Percentiles rank a stretch among this genome's conserved stretches.
phyloP scores from a whole-genome alignment of 805 yeast species.

The Saccharomyces mikatae region DNA sequence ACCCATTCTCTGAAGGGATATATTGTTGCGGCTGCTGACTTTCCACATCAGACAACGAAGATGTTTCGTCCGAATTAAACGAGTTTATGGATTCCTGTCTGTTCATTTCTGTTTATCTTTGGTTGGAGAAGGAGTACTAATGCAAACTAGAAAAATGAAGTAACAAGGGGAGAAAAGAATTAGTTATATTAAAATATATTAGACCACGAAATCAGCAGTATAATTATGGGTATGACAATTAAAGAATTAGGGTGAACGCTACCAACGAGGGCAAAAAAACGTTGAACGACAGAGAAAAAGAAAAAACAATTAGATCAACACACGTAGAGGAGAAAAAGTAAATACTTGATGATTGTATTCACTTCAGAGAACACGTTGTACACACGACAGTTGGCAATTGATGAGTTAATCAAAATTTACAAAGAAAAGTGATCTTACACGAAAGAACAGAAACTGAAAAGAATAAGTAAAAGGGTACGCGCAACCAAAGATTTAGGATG shows the following conservation, averaged over 20 bases:
- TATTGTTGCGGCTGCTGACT: constrained; percentile 1
- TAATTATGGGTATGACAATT: background rate
- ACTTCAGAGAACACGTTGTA: background rate
- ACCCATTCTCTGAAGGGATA: background rate
- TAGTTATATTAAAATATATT: background rate
- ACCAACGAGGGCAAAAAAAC: background rate
- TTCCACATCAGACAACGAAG: background rate
- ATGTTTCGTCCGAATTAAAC: background rate
- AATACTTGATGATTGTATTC: background rate
- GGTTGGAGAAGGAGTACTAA: background rate
- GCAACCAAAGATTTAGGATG: background rate
- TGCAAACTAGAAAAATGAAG: background rate
- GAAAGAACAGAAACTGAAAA: background rate
- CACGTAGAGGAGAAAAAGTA: background rate
- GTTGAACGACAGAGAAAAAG: background rate
- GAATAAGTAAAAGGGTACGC: background rate
- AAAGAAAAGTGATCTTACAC: background rate
- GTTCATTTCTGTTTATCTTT: background rate
- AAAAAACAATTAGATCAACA: background rate
- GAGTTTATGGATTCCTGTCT: constrained; percentile 1
- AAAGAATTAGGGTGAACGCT: background rate
- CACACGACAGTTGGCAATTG: background rate
- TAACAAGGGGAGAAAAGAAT: background rate
- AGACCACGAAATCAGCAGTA: background rate
- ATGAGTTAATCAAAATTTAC: background rate